Base-by-base conservation (phyloP, 208 protist species). In the Blastocrithidia nonstop region DNA sequence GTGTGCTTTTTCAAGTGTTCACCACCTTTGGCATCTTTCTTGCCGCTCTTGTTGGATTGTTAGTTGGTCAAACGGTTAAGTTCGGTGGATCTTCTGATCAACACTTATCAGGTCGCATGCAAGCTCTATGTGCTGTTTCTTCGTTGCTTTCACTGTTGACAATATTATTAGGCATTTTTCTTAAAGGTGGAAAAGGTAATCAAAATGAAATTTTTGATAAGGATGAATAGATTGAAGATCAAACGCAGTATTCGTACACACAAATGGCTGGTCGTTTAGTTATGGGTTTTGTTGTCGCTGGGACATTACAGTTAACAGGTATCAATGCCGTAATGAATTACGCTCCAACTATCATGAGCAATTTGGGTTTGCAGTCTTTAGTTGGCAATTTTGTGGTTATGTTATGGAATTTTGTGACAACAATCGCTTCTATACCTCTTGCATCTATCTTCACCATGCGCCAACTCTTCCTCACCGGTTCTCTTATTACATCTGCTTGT, bases 291-390 rank as follows among this genome's bases (percentile, higher is more conserved):
- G 56, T 74, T 26, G 58, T 81, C 41, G 62, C 67, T 25, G 60
- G 69, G 20, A 76, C 81, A 43, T 55, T 71, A 39, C 81, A 87
- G 56, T 51, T 92, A 58, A 92, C 82, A 23, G 82, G 82, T 23
- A 84, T 88, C 53, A 88, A 88, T 53, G 77, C 77, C 27, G 61
- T 88, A 22, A 87, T 84, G 74, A 86, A 84, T 62, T 92, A 88
- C 62, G 74, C 82, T 25, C 77, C 77, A 24, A 73, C 56, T 22
- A 87, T 92, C 50, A 85, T 75, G 62, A 48, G 54, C 31, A 71
- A 52, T 35, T 55, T 84, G 26, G 72, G 74, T 23, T 51, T 86
- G 23, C 62, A 61, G 0, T 64, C 77, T 25, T 66, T 88, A 2
- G 50, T 77, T 9, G 82, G 82, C 28, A 91, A 84, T 59, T 69